Conservation (phyloP, 2,329 filamentous ascomycete species). For the Tolypocladium ovalisporum region DNA sequence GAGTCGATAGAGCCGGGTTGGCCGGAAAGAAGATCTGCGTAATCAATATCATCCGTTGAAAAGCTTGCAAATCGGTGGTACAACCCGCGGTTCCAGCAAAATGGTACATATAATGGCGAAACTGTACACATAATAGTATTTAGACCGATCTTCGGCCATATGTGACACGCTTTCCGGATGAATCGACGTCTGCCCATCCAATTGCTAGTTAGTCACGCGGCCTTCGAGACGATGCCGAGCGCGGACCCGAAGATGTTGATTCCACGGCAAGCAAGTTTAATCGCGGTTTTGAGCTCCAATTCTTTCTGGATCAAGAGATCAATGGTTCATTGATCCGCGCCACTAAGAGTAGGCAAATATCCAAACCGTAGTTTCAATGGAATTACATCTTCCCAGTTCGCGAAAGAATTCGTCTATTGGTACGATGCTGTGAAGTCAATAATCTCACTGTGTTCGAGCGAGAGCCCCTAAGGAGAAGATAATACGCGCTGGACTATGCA, state of each 20-base stretch:
- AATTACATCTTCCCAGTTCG: conserved; percentile 23
- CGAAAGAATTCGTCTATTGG: conserved; percentile 34
- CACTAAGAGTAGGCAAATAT: conserved; percentile 2
- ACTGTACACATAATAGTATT: no score
- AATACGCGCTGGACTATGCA: not conserved
- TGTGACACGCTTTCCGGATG: no score
- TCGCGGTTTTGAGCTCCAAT: conserved; percentile 21
- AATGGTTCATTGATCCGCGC: conserved; percentile 20
- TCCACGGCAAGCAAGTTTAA: conserved; percentile 25
- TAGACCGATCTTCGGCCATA: no score
- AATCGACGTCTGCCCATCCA: no score
- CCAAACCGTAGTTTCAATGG: conserved; percentile 16
- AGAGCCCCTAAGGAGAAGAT: conserved; percentile 14
- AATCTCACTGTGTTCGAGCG: conserved; percentile 19
- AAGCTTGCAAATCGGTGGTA: no score
- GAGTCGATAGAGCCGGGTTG: no score
- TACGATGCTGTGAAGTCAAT: conserved; percentile 18
- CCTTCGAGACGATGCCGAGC: conserved; percentile 32
- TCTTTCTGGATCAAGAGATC: conserved; percentile 16
- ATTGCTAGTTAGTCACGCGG: conserved; percentile 29
- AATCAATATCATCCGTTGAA: no score
- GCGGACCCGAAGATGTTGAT: conserved; percentile 22
- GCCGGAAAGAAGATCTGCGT: no score
- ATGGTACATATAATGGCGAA: no score
- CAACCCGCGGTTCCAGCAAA: no score